These are phyloP conservation scores for Syncephalis plumigaleata DNA, from an alignment of 371 early-diverging fungal genomes.

Conservation along the genomic window DNA sequence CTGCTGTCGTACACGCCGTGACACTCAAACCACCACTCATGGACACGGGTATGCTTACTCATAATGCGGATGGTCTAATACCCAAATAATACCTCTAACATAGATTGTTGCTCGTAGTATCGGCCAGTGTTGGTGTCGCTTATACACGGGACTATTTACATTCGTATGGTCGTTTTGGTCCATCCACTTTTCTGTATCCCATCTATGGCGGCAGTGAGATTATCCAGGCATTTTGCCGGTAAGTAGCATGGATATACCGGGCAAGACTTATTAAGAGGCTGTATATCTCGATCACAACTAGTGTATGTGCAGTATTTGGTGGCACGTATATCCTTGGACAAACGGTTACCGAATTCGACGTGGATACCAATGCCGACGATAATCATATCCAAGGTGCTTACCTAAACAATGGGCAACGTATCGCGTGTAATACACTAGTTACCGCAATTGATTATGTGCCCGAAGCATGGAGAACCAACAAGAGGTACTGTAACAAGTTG, in stretches of 20 bases:
- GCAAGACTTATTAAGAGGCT: background rate
- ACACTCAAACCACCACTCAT: slow-evolving; percentile 16
- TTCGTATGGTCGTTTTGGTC: slow-evolving; percentile 78
- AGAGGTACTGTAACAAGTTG: background rate
- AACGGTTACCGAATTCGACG: slow-evolving; percentile 1
- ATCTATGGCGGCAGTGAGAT: slow-evolving; percentile 86
- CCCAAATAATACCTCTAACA: no score
- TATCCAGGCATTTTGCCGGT: slow-evolving; percentile 83
- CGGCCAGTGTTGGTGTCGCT: slow-evolving; percentile 37
- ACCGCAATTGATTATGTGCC: slow-evolving; percentile 5
- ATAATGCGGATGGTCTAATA: background rate
- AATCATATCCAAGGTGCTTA: slow-evolving; percentile 1
- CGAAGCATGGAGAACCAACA: background rate
- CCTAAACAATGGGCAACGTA: slow-evolving; percentile 4
- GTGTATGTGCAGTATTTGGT: slow-evolving; percentile 75
- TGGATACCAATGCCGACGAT: background rate
- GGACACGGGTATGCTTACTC: background rate
- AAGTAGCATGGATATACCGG: background rate
- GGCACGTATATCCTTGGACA: slow-evolving; percentile 60
- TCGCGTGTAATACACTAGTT: slow-evolving; percentile 3
- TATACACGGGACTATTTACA: slow-evolving; percentile 45
- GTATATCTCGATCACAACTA: slow-evolving; percentile 5
- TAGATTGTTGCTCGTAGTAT: no score
- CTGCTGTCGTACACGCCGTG: slow-evolving; percentile 53
- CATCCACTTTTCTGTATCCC: slow-evolving; percentile 61